Conservation (phyloP, 345 rosid genomes). For the Ceriops decandra region DNA sequence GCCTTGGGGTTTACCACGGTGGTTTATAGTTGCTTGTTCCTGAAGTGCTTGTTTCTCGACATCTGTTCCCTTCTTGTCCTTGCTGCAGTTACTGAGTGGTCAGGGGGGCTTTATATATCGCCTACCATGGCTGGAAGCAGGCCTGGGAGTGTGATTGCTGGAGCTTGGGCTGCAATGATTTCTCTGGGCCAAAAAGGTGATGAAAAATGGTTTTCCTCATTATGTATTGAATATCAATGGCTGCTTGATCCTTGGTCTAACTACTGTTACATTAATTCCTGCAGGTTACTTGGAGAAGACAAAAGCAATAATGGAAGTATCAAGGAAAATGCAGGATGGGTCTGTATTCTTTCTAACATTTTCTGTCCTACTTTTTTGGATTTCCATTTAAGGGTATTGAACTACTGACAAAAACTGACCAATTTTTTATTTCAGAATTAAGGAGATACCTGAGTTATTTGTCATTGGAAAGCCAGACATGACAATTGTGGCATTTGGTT, state of each 20-base stretch:
- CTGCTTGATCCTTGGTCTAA: constrained; percentile 17
- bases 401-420: background rate
- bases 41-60: constrained; percentile 16
- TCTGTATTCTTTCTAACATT: constrained; percentile 24
- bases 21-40: constrained; percentile 3
- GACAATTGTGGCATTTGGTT: constrained; percentile 88
- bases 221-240: constrained; percentile 10
- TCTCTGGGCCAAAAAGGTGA: constrained; percentile 77
- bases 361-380: background rate
- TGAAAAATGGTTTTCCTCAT: constrained; percentile 10
- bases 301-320: constrained; percentile 70
- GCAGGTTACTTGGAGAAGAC: constrained; percentile 79
- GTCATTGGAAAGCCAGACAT: constrained; percentile 81
- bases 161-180: constrained; percentile 97
- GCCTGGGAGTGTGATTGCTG: constrained; percentile 85
- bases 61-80: constrained; percentile 14
- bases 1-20: background rate
- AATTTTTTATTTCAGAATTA: constrained; percentile 41
- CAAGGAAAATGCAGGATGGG: constrained; percentile 70
- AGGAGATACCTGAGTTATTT: constrained; percentile 66
- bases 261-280: constrained; percentile 13
- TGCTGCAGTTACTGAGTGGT: constrained; percentile 86
- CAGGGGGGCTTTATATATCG: constrained; percentile 88
- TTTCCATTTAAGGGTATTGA: constrained; percentile 1
- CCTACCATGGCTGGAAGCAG: constrained; percentile 95